phyloP scores from a whole-genome alignment of 2,329 filamentous ascomycete genomes.

The Cladosporium sphaerospermum region DNA sequence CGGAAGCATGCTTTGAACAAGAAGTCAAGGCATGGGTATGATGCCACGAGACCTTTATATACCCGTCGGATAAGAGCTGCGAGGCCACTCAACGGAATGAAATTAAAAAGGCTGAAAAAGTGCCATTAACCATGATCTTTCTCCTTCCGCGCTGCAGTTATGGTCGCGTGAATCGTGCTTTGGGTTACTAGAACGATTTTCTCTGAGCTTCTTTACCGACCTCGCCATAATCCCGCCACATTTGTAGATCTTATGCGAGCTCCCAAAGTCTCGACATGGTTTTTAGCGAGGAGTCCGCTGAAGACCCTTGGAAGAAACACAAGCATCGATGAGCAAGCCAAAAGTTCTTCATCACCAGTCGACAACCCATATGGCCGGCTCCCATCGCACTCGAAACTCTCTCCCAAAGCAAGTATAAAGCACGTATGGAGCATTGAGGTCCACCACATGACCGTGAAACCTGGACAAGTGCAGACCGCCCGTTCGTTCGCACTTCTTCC shows the following conservation, averaged over 20 bases:
- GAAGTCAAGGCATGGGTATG: neutral
- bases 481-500: neutral
- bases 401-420: neutral
- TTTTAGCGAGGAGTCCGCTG: too few species aligned
- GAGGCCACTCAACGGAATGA: slow-evolving; percentile 9
- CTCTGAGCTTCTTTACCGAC: too few species aligned
- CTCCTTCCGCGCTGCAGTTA: too few species aligned
- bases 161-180: too few species aligned
- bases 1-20: neutral
- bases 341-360: neutral
- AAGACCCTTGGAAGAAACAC: neutral
- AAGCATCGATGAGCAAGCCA: too few species aligned
- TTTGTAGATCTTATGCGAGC: too few species aligned
- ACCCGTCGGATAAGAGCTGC: slow-evolving; percentile 9
- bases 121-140: neutral
- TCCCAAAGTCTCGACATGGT: too few species aligned
- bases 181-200: too few species aligned
- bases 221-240: too few species aligned
- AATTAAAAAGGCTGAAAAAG: neutral
- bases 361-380: neutral
- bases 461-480: neutral
- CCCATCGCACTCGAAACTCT: neutral
- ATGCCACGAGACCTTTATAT: slow-evolving; percentile 7
- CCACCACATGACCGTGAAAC: neutral
- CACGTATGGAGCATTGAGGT: neutral